Evolutionary conservation across 768 basidiomycete genomes (phyloP), one percentile per base, ranked within the genome.

Genomic region (Hygrocybe punicea): DNA sequence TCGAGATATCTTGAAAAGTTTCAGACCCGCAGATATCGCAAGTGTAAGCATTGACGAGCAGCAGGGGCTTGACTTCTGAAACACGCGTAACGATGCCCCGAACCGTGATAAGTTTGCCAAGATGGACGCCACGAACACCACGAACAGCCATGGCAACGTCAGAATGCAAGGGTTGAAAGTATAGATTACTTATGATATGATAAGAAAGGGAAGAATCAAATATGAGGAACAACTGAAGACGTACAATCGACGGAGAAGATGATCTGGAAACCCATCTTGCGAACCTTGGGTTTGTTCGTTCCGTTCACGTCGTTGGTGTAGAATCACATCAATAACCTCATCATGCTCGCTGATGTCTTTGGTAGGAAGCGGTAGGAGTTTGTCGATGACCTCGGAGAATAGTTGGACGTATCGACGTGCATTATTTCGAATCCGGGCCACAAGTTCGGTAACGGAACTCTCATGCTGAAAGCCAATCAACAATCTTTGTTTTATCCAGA

Each of bases 21-120:
- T 99, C 97, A 42, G 93, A 92, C 45, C 97, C 97, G 69, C 97
- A 99, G 58, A 93, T 86, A 68, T 98, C 97, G 74, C 97, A 98
- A 0, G 93, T 95, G 72, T 98, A 99, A 29, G 96, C 97, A 72
- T 96, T 97, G 66, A 98, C 94, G 68, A 92, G 88, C 13, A 99
- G 83, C 16, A 98, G 84, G 9, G 97, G 97, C 69, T 98, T 98
- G 69, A 99, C 97, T 76, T 98, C 97, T 3, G 95, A 98, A 3
- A 99, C 94, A 60, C 97, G 93, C 29, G 94, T 99, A 53, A 98
- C 93, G 63, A 99, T 98, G 55, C 97, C 97, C 40, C 95, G 91
- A 61, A 96, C 91, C 34, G 93, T 98, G 70, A 99, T 96, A 58
- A 98, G 78, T 60, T 83, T 87, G 47, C 97, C 97, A n/a, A 98